Evolutionary conservation across 305 asterid genomes (phyloP).

Genomic region (Caryopteris hybrid): DNA sequence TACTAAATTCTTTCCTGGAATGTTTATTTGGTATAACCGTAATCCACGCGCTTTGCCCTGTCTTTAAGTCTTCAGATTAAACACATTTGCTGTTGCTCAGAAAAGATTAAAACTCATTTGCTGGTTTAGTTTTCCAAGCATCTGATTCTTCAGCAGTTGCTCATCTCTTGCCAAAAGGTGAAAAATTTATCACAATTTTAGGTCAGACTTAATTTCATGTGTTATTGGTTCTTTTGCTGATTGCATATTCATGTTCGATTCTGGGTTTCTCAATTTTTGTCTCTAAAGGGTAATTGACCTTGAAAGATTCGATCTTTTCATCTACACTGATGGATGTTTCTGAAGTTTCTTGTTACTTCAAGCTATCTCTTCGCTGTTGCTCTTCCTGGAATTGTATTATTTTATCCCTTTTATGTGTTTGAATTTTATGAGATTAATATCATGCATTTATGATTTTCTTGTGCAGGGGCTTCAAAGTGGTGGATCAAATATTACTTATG

Average conservation of each 20-base stretch:
- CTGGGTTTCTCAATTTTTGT: slow-evolving; percentile 18
- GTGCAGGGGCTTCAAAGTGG: neutral
- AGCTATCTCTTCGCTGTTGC: neutral
- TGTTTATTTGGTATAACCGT: neutral
- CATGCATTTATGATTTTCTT: neutral
- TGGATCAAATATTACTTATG: slow-evolving; percentile 14
- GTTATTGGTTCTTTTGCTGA: neutral
- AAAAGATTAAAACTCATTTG: neutral
- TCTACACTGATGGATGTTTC: neutral
- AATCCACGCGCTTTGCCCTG: slow-evolving; percentile 31
- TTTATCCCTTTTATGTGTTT: neutral
- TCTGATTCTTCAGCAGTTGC: slow-evolving; percentile 20
- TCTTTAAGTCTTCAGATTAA: neutral
- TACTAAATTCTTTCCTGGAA: neutral
- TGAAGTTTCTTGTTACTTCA: neutral
- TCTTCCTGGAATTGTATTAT: slow-evolving; percentile 5
- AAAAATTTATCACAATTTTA: slow-evolving; percentile 8
- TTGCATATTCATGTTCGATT: neutral
- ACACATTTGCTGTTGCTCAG: neutral
- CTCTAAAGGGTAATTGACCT: slow-evolving; percentile 2
- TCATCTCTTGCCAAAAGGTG: slow-evolving; percentile 1
- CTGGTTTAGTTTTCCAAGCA: slow-evolving; percentile 6
- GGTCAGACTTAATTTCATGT: slow-evolving; percentile 7
- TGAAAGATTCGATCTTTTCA: slow-evolving; percentile 5
- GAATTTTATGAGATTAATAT: neutral